Conservation (phyloP, 192 early-diverging fungal genomes). For the Mortierella antarctica region DNA sequence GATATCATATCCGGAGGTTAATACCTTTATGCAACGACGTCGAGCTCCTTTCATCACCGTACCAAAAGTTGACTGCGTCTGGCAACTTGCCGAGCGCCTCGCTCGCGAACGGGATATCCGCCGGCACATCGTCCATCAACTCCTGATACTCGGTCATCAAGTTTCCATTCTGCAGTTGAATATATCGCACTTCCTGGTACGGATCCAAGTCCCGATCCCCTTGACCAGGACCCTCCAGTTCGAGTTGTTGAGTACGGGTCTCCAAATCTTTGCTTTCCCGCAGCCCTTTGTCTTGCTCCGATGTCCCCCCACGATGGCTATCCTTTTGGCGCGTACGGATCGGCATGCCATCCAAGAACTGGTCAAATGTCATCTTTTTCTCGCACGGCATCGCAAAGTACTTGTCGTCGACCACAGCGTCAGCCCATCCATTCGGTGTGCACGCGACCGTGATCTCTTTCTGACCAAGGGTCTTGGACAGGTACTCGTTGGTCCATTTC, state of each 20-base stretch:
- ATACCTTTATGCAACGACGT: slow-evolving; percentile 62
- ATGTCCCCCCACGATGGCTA: not conserved
- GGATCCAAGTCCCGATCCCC: slow-evolving; percentile 2
- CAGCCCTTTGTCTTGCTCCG: not conserved
- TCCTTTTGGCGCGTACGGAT: slow-evolving; percentile 18
- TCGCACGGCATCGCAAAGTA: slow-evolving; percentile 64
- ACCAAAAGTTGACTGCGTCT: slow-evolving; percentile 67
- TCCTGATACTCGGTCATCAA: slow-evolving; percentile 54
- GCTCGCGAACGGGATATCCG: slow-evolving; percentile 54
- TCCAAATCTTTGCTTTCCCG: slow-evolving; percentile 1
- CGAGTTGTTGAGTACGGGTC: not conserved
- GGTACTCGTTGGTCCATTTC: slow-evolving; percentile 62
- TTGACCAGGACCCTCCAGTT: not conserved
- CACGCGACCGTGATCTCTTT: slow-evolving; percentile 58
- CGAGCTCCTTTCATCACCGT: slow-evolving; percentile 55
- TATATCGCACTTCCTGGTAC: slow-evolving; percentile 54
- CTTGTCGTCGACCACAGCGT: slow-evolving; percentile 57
- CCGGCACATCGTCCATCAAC: slow-evolving; percentile 53
- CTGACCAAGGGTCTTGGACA: slow-evolving; percentile 36
- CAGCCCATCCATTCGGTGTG: slow-evolving; percentile 56
- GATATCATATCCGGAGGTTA: not conserved
- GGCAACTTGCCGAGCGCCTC: slow-evolving; percentile 57
- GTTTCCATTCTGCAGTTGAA: slow-evolving; percentile 65
- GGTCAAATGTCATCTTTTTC: slow-evolving; percentile 58
- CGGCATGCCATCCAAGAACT: slow-evolving; percentile 55